Percentiles rank a stretch among this genome's conserved stretches.
Conservation (phyloP, 2,329 filamentous ascomycete species). For the Phaeomoniella chlamydospora region DNA sequence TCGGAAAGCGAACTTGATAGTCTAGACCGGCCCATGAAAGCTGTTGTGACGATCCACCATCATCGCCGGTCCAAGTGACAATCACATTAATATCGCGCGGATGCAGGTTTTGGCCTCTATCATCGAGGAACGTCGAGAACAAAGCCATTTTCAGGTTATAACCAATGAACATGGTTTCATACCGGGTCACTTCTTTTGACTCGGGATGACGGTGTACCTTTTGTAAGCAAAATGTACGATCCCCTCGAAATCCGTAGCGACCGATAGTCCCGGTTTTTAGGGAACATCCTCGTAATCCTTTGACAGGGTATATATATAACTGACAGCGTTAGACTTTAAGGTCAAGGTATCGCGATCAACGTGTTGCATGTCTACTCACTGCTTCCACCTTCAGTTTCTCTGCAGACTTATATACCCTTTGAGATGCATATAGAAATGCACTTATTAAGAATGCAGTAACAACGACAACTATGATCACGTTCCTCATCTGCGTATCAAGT, state of each 20-base stretch:
- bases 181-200: slow-evolving; percentile 4
- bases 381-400: too few species aligned
- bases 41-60: not conserved
- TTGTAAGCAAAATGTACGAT: slow-evolving; percentile 4
- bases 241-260: slow-evolving; percentile 2
- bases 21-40: slow-evolving; percentile 8
- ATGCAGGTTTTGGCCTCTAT: not conserved
- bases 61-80: not conserved
- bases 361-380: too few species aligned
- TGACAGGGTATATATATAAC: slow-evolving; percentile 6
- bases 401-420: too few species aligned
- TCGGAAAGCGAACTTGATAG: slow-evolving; percentile 4
- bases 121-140: slow-evolving; percentile 4
- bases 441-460: too few species aligned
- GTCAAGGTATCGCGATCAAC: too few species aligned
- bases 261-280: slow-evolving; percentile 2
- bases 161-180: slow-evolving; percentile 10
- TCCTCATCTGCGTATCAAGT: too few species aligned
- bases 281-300: slow-evolving; percentile 5
- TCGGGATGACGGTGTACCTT: slow-evolving; percentile 8
- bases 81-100: not conserved
- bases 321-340: too few species aligned
- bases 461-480: too few species aligned
- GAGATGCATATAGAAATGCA: too few species aligned
- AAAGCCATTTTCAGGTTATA: slow-evolving; percentile 1